Percentiles rank a stretch among this genome's conserved stretches.
These are phyloP conservation scores for Hypocrella siamensis DNA, from an alignment of 2,329 filamentous ascomycete genomes.

Conservation along the genomic window DNA sequence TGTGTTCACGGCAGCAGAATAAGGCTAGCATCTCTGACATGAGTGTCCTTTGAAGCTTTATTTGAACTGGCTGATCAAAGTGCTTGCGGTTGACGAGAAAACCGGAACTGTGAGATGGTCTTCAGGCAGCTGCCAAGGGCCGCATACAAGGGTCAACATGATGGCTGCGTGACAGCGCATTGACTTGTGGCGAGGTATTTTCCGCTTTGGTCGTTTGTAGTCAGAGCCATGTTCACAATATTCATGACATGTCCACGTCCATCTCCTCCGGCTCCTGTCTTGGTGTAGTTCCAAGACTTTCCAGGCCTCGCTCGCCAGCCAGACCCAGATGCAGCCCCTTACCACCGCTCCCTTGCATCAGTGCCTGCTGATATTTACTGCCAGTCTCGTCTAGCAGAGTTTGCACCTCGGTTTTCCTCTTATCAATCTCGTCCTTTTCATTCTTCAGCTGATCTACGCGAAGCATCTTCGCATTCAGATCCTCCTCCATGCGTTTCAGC, in stretches of 20 bases:
- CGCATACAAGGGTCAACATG: no score
- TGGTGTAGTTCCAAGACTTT: constrained; percentile 18
- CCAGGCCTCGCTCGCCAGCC: constrained; percentile 17
- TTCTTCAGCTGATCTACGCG: constrained; percentile 50
- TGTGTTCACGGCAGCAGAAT: no score
- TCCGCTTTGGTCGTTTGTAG: neutral
- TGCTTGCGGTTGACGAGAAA: no score
- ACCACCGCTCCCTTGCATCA: constrained; percentile 15
- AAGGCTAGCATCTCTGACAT: no score
- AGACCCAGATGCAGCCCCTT: constrained; percentile 5
- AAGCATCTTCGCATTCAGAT: constrained; percentile 42
- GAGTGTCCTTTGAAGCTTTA: no score
- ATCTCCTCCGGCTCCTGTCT: constrained; percentile 9
- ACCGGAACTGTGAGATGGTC: no score
- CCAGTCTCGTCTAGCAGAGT: constrained; percentile 66
- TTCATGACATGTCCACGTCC: constrained; percentile 7
- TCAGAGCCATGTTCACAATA: neutral
- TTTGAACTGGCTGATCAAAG: no score
- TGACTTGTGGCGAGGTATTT: no score
- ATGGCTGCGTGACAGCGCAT: no score
- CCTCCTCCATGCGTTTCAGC: constrained; percentile 46
- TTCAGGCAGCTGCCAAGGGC: no score
- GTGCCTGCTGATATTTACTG: constrained; percentile 36
- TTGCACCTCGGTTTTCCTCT: constrained; percentile 67
- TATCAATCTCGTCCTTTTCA: constrained; percentile 52